phyloP scores from a whole-genome alignment of 352 stramenopile genomes.

The Phytophthora parvispora region DNA sequence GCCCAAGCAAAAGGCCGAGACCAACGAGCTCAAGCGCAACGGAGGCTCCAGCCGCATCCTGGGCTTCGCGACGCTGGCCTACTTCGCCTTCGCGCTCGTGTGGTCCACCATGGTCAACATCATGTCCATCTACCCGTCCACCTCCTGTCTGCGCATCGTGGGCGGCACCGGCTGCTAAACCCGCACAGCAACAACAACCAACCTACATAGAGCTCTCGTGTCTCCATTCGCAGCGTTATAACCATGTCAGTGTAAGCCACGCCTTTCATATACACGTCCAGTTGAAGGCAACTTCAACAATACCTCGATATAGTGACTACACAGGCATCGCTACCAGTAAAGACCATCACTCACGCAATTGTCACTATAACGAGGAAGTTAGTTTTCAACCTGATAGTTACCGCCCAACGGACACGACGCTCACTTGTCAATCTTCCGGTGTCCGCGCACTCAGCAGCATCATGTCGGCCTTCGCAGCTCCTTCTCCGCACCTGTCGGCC shows the following conservation, averaged over 20 bases:
- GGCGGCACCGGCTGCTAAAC: constrained; percentile 41
- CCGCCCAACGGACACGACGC: no score
- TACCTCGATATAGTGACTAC: background rate
- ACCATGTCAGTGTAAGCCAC: constrained; percentile 2
- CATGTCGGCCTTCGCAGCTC: constrained; percentile 52
- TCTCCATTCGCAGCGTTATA: constrained; percentile 5
- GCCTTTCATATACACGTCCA: background rate
- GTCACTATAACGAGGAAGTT: constrained; percentile 13
- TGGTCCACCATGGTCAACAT: constrained; percentile 46
- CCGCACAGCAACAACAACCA: background rate
- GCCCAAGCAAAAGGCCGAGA: constrained; percentile 59
- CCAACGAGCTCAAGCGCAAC: constrained; percentile 45
- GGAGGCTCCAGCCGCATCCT: constrained; percentile 51
- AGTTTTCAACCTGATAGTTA: background rate
- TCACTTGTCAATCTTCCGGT: constrained; percentile 26
- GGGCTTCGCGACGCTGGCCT: constrained; percentile 43
- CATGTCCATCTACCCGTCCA: constrained; percentile 41
- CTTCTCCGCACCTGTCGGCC: constrained; percentile 45
- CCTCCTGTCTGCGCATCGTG: constrained; percentile 37
- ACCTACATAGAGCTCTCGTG: background rate
- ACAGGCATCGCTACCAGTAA: no score
- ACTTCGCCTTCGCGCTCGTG: constrained; percentile 43
- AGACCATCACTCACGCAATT: no score
- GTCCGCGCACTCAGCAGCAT: constrained; percentile 5
- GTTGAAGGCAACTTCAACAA: constrained; percentile 22